Conservation (phyloP, 306 rosid species). For the Dryas octopetala region DNA sequence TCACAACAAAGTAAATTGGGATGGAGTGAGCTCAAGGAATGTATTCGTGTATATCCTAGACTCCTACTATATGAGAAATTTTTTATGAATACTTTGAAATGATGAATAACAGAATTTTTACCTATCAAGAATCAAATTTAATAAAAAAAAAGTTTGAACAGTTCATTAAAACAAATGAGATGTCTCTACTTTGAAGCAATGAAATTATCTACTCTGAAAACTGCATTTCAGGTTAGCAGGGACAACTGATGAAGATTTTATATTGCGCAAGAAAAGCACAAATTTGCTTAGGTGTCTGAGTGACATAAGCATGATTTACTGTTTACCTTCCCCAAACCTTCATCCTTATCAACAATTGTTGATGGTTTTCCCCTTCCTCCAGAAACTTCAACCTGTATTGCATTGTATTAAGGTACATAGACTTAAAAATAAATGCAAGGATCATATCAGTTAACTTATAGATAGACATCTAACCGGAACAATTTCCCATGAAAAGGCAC, state of each 20-base stretch:
- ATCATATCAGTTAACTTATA: conserved; percentile 6
- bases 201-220: neutral
- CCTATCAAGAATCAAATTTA: neutral
- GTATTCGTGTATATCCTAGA: neutral
- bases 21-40: conserved; percentile 5
- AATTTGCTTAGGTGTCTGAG: neutral
- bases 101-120: neutral
- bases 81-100: neutral
- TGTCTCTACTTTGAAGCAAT: neutral
- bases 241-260: neutral
- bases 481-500: conserved; percentile 87
- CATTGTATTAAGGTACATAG: neutral
- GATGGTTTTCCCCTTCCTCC: conserved; percentile 98
- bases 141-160: neutral
- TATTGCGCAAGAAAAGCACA: neutral
- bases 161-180: neutral
- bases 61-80: neutral
- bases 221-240: neutral
- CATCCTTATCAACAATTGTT: conserved; percentile 73
- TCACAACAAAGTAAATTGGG: conserved; percentile 24
- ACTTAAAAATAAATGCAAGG: neutral
- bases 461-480: conserved; percentile 52
- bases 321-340: conserved; percentile 88
- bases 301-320: conserved; percentile 6
- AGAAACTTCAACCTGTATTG: conserved; percentile 66